Evolutionary conservation across 352 stramenopile species (phyloP).

Genomic region (Phytopythium helicoides): DNA sequence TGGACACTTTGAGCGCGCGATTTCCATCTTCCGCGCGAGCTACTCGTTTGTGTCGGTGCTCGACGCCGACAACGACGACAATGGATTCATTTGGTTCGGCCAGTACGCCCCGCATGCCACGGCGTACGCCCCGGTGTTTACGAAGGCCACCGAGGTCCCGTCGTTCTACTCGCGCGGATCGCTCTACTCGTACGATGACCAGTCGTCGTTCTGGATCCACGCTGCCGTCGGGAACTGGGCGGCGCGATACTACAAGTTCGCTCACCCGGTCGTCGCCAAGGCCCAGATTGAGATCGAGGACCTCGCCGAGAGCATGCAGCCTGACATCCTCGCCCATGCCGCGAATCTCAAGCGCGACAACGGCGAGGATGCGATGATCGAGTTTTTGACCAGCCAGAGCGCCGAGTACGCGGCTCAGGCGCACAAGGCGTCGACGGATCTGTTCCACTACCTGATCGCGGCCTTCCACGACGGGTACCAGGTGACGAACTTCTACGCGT

Average conservation of each 20-base stretch:
- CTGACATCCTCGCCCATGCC: slow-evolving; percentile 35
- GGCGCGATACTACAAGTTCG: slow-evolving; percentile 67
- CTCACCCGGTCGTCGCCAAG: slow-evolving; percentile 53
- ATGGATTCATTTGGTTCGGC: slow-evolving; percentile 82
- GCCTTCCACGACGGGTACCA: slow-evolving; percentile 84
- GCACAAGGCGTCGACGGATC: slow-evolving; percentile 42
- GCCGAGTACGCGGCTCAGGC: slow-evolving; percentile 46
- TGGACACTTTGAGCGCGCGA: slow-evolving; percentile 88
- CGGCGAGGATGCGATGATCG: slow-evolving; percentile 41
- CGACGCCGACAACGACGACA: slow-evolving; percentile 53
- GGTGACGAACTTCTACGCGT: slow-evolving; percentile 47
- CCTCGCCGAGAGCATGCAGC: slow-evolving; percentile 31
- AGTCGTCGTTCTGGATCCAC: slow-evolving; percentile 74
- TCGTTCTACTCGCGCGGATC: slow-evolving; percentile 51
- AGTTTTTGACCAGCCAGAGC: slow-evolving; percentile 60
- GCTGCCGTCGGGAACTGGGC: slow-evolving; percentile 87
- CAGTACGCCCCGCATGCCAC: slow-evolving; percentile 89
- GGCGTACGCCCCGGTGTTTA: slow-evolving; percentile 89
- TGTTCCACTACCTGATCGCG: slow-evolving; percentile 76
- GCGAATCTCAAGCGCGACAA: slow-evolving; percentile 29
- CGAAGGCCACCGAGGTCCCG: slow-evolving; percentile 49
- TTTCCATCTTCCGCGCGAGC: slow-evolving; percentile 92
- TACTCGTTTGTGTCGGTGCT: slow-evolving; percentile 87
- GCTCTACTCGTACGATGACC: slow-evolving; percentile 59
- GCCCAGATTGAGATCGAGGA: slow-evolving; percentile 62